Percentiles rank a stretch among this genome's conserved stretches.
phyloP scores from a whole-genome alignment of 169 alveolate genomes.

The Prorocentrum cordatum region DNA sequence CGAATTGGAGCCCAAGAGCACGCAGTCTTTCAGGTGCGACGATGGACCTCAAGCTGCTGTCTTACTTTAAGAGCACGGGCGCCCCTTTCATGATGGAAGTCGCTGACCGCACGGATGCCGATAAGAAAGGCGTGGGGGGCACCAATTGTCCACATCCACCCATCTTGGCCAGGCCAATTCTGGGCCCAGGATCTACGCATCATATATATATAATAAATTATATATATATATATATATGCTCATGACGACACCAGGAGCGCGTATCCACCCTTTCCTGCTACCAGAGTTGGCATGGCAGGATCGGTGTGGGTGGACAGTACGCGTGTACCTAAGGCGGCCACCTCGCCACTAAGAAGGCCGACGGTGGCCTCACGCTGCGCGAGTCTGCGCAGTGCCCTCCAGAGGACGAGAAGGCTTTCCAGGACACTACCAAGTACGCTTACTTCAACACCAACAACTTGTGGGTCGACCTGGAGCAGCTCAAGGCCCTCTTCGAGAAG shows the following conservation, averaged over 20 bases:
- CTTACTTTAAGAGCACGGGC: slow-evolving; percentile 48
- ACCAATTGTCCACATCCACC: too few species aligned
- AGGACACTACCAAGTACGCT: slow-evolving; percentile 12
- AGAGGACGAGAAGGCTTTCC: slow-evolving; percentile 33
- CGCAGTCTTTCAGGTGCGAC: too few species aligned
- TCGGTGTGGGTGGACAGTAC: too few species aligned
- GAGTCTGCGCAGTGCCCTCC: slow-evolving; percentile 61
- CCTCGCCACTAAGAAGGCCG: not conserved
- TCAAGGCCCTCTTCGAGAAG: slow-evolving; percentile 22
- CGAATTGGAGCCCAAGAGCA: too few species aligned
- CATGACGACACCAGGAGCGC: too few species aligned
- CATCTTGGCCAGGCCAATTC: too few species aligned
- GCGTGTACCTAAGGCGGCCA: too few species aligned
- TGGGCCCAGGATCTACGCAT: too few species aligned
- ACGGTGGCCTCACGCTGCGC: slow-evolving; percentile 44
- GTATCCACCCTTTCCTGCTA: too few species aligned
- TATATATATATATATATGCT: too few species aligned
- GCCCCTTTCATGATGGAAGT: slow-evolving; percentile 59
- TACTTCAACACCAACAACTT: slow-evolving; percentile 66
- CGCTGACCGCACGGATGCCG: slow-evolving; percentile 55
- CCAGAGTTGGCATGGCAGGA: too few species aligned
- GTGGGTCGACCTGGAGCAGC: slow-evolving; percentile 30
- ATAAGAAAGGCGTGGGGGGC: slow-evolving; percentile 63
- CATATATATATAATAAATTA: too few species aligned
- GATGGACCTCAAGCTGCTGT: slow-evolving; percentile 28